Percentiles rank a stretch among this genome's conserved stretches.
Evolutionary conservation across 306 rosid genomes (phyloP).

Genomic region (Begonia loranthoides): DNA sequence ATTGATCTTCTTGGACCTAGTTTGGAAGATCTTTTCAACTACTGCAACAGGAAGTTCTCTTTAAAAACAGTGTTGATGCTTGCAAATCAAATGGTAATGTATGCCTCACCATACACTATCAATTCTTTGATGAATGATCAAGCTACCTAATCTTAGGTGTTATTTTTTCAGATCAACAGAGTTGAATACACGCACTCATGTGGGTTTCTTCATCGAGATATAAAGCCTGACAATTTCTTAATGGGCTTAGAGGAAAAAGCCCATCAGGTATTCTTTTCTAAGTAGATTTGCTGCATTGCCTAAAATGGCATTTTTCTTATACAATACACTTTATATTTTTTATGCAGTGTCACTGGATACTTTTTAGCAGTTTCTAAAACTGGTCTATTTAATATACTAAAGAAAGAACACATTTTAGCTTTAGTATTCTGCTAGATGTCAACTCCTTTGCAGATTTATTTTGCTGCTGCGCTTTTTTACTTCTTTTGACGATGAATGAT

Average conservation of each 20-base stretch:
- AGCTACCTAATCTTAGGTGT: conserved; percentile 3
- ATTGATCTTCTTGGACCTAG: conserved; percentile 99
- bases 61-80: conserved; percentile 95
- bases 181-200: conserved; percentile 98
- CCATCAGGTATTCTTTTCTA: conserved; percentile 52
- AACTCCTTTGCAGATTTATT: too few species aligned
- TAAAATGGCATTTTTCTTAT: not conserved
- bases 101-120: conserved; percentile 4
- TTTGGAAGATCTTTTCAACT: conserved; percentile 92
- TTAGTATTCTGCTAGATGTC: too few species aligned
- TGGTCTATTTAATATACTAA: not conserved
- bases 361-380: not conserved
- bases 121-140: conserved; percentile 8
- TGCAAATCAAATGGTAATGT: conserved; percentile 95
- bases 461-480: too few species aligned
- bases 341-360: not conserved
- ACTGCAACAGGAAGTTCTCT: conserved; percentile 78
- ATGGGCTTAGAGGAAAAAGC: conserved; percentile 99
- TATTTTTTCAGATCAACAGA: conserved; percentile 70
- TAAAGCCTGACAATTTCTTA: conserved; percentile 96
- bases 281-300: conserved; percentile 3
- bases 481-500: too few species aligned
- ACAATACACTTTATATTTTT: not conserved
- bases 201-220: conserved; percentile 99
- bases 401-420: too few species aligned